Conservation (phyloP, 2,329 filamentous ascomycete species). For the Fusarium nurragi region DNA sequence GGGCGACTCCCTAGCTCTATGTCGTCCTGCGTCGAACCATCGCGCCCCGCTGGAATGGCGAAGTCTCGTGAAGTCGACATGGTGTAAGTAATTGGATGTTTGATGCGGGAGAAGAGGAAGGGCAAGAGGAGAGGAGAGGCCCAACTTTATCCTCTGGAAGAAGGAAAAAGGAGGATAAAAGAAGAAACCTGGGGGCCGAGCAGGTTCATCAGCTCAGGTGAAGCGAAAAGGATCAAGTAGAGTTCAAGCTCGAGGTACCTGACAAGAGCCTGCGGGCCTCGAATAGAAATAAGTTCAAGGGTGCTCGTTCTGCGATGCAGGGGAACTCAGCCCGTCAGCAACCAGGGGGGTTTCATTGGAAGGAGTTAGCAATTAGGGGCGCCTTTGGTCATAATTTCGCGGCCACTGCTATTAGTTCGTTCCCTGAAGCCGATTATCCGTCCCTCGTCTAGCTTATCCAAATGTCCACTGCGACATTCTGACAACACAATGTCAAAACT, state of each 20-base stretch:
- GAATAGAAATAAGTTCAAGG: slow-evolving; percentile 22
- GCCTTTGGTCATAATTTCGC: background rate
- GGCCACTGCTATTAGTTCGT: slow-evolving; percentile 10
- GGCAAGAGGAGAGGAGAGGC: background rate
- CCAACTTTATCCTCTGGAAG: background rate
- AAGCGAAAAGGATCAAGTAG: background rate
- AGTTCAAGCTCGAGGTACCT: background rate
- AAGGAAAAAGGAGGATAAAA: background rate
- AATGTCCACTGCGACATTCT: slow-evolving; percentile 12
- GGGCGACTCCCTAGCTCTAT: slow-evolving; percentile 26
- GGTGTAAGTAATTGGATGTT: background rate
- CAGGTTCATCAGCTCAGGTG: slow-evolving; percentile 7
- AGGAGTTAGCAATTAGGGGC: slow-evolving; percentile 12
- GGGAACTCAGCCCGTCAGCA: slow-evolving; percentile 32
- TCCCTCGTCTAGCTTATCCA: slow-evolving; percentile 11
- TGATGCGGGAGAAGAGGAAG: background rate
- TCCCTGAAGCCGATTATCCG: slow-evolving; percentile 31
- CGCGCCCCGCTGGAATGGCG: slow-evolving; percentile 18
- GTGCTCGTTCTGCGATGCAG: slow-evolving; percentile 17
- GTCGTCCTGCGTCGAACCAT: slow-evolving; percentile 18
- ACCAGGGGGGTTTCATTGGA: slow-evolving; percentile 25
- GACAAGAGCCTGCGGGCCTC: slow-evolving; percentile 5
- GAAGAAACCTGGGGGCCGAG: background rate
- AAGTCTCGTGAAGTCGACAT: slow-evolving; percentile 29
- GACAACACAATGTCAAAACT: background rate